Evolutionary conservation across 1,284 basidiomycete species (phyloP), one percentile per base, ranked within the genome.

Genomic region (Cryptococcus maquisensis): DNA sequence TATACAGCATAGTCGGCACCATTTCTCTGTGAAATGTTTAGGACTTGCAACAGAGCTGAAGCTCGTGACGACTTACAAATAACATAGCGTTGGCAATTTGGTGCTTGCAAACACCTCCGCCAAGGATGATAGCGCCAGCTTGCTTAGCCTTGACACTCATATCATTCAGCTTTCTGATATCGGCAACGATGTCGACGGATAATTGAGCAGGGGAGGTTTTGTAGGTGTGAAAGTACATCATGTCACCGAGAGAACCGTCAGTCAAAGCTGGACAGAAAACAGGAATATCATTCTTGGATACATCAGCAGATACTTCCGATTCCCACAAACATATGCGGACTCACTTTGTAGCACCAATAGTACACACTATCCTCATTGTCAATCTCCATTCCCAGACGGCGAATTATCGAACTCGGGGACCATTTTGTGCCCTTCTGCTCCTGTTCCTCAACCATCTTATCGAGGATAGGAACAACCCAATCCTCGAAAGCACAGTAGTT

Each of bases 401-500:
- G 83, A 66, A 98, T 97, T 71, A 99, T 90, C 18, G 84, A 82
- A 71, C 92, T 95, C n/a, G 96, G 96, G 2, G 88, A 86, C 96
- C 96, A 98, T 45, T 62, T 64, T 26, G 60, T 60, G 53, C 64
- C 65, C 32, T 71, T 49, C 3, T 69, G 71, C 52, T 80, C 75
- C 77, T 98, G 96, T 72, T 99, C 96, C 18, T 79, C 82, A 28
- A 97, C 82, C 92, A 98, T 92, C 42, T 80, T 74, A 71, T 98
- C 89, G 41, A 99, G 82, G 55, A 98, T 92, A 2, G 96, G 96
- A 48, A 86, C 87, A 12, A 98, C 83, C 96, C 96, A 99, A 73
- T 98, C 95, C 76, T 99, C 96, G 65, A 98, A 99, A 69, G 90
- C 88, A 84, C 96, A 98, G 76, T 99, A 99, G 72, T 98, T 98